These are phyloP conservation scores for Pichia sporocuriosa DNA, from an alignment of 805 yeast genomes.

Conservation along the genomic window DNA sequence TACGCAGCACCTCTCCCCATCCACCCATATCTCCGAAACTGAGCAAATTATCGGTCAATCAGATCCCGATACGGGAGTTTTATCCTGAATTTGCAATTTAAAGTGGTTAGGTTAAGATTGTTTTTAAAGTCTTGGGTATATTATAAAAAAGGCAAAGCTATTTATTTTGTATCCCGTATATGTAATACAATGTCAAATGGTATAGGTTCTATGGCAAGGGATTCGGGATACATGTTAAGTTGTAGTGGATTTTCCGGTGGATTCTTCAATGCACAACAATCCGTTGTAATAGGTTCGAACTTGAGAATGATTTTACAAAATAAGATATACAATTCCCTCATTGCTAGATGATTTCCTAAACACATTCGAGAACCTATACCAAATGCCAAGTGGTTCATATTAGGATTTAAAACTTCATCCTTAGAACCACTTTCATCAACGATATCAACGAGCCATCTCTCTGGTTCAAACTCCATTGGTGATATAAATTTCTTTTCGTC, in stretches of 20 bases:
- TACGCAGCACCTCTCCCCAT: too few relatives aligned
- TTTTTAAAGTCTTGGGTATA: too few relatives aligned
- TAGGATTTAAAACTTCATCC: background rate
- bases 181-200: constrained; percentile 28
- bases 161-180: too few relatives aligned
- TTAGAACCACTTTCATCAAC: constrained; percentile 3
- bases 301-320: constrained; percentile 45
- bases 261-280: constrained; percentile 33
- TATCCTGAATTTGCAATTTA: too few relatives aligned
- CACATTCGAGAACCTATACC: constrained; percentile 74
- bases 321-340: constrained; percentile 56
- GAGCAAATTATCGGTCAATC: too few relatives aligned
- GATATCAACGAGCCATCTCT: constrained; percentile 28
- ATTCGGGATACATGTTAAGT: constrained; percentile 45
- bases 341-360: constrained; percentile 59
- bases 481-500: constrained; percentile 38
- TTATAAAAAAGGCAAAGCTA: too few relatives aligned
- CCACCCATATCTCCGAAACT: too few relatives aligned
- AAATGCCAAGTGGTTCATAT: constrained; percentile 43
- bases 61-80: too few relatives aligned
- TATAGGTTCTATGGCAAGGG: constrained; percentile 58
- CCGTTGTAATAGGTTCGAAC: constrained; percentile 21
- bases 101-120: too few relatives aligned
- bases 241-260: constrained; percentile 38
- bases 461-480: constrained; percentile 47